Conservation (phyloP, 495 filamentous ascomycete species). For the Penicillium egyptiacum region DNA sequence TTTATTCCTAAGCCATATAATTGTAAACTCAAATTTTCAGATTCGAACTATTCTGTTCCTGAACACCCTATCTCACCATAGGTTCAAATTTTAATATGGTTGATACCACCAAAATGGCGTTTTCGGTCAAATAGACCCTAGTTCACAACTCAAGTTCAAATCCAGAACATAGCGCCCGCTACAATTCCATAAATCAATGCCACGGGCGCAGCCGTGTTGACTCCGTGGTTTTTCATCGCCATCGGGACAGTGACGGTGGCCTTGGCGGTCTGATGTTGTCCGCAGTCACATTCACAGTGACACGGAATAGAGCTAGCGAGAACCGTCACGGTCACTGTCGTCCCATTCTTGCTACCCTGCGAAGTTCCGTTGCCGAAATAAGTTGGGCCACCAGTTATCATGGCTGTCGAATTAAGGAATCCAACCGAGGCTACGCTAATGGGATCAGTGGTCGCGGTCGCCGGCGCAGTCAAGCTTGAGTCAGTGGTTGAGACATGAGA, state of each 20-base stretch:
- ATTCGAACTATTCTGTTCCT: not conserved
- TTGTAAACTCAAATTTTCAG: not conserved
- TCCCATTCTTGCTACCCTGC: not conserved
- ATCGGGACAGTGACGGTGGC: not conserved
- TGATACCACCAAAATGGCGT: not conserved
- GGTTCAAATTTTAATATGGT: not conserved
- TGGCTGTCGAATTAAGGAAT: not conserved
- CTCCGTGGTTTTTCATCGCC: not conserved
- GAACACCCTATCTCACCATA: slow-evolving; percentile 1
- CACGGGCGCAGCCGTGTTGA: not conserved
- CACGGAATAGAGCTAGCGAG: not conserved
- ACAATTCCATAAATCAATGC: not conserved
- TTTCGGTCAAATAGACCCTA: not conserved
- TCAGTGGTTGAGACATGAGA: not conserved
- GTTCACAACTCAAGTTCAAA: not conserved
- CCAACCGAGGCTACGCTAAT: not conserved
- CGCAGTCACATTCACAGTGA: slow-evolving; percentile 6
- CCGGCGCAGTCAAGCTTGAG: not conserved
- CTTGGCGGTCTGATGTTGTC: not conserved
- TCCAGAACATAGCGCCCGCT: not conserved
- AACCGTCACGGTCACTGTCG: slow-evolving; percentile 1
- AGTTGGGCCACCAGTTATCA: not conserved
- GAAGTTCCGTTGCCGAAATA: not conserved
- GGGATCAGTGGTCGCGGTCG: not conserved
- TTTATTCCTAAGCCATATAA: not conserved